Evolutionary conservation across 345 rosid genomes (phyloP), one percentile per base, ranked within the genome.

Genomic region (Lepidium aucheri): DNA sequence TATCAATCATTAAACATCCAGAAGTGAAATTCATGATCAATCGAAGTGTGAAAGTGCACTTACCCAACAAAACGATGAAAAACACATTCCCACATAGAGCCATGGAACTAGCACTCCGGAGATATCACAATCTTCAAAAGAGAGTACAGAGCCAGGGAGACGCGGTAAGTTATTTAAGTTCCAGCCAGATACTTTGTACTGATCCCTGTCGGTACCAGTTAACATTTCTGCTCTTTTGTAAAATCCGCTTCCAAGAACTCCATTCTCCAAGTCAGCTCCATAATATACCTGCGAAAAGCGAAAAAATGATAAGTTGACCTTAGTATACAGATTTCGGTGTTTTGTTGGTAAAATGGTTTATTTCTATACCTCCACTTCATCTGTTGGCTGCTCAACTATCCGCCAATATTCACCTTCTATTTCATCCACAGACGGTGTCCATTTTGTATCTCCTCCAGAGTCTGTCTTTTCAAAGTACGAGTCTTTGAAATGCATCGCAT

Each of bases 341-440:
- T n/a, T 14, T 4, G 24, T 8, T 11, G 9, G 38, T 33, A 11
- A 11, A 38, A 36, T 10, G 46, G 8, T 44, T 9, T 22, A 54
- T 60, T 32, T 55, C 52, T 73, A 47, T 79, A 86, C 99, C 96
- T 94, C 97, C 32, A 94, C 97, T 74, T 94, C 97, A 52, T 88
- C 95, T 1, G 90, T 90, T 32, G 97, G 84, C 57, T 78, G 89
- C 80, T 94, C 99, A 16, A 90, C 78, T 45, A 94, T 88, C 69
- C 99, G 87, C 99, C 99, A 94, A 75, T 84, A 90, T 70, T 94
- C 99, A 14, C 95, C 99, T 83, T 94, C 99, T 42, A 94, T 83
- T 5, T 86, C 86, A 62, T 86, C 86, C 22, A 83, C 81, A 61
- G 91, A 80, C 17, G 92, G 96, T 53, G 71, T 82, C 69, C 75